These are phyloP conservation scores for Stagonosporopsis cucurbitacearum DNA, from an alignment of 2,329 filamentous ascomycete genomes.

Conservation along the genomic window DNA sequence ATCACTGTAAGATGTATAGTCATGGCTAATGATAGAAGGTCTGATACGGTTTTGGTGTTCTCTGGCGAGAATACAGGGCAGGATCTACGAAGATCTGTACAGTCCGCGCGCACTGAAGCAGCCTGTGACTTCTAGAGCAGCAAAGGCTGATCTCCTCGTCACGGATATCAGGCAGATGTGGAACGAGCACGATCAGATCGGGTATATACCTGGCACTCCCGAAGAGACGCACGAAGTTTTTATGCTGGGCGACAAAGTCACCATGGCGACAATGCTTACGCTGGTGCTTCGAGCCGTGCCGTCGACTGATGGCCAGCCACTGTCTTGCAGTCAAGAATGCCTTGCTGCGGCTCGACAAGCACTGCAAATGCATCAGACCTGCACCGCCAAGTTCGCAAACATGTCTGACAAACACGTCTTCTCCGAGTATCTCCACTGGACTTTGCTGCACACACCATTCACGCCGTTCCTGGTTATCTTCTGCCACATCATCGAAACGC, in stretches of 20 bases:
- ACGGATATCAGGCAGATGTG: constrained; percentile 12
- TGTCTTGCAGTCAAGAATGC: constrained; percentile 36
- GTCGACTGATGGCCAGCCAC: constrained; percentile 16
- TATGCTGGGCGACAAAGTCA: constrained; percentile 40
- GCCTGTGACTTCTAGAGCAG: constrained; percentile 8
- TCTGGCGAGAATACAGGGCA: constrained; percentile 37
- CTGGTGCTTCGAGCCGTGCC: constrained; percentile 45
- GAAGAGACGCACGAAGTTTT: constrained; percentile 40
- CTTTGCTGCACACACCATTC: constrained; percentile 31
- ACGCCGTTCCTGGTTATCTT: constrained; percentile 37
- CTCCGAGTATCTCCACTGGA: constrained; percentile 38
- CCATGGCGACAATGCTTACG: constrained; percentile 45
- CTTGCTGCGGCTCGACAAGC: constrained; percentile 43
- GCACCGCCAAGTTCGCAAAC: constrained; percentile 6
- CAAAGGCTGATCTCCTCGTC: constrained; percentile 19
- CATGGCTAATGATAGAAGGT: too few relatives aligned
- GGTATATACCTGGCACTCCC: constrained; percentile 22
- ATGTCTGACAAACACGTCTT: constrained; percentile 15
- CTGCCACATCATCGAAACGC: constrained; percentile 48
- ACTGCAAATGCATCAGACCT: constrained; percentile 43
- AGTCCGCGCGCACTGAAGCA: constrained; percentile 33
- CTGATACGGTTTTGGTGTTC: constrained; percentile 5
- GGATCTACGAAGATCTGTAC: constrained; percentile 46
- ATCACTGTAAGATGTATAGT: too few relatives aligned
- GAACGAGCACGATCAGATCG: constrained; percentile 11